Evolutionary conservation across 352 stramenopile species (phyloP).

Genomic region (Phytophthora crassamura): DNA sequence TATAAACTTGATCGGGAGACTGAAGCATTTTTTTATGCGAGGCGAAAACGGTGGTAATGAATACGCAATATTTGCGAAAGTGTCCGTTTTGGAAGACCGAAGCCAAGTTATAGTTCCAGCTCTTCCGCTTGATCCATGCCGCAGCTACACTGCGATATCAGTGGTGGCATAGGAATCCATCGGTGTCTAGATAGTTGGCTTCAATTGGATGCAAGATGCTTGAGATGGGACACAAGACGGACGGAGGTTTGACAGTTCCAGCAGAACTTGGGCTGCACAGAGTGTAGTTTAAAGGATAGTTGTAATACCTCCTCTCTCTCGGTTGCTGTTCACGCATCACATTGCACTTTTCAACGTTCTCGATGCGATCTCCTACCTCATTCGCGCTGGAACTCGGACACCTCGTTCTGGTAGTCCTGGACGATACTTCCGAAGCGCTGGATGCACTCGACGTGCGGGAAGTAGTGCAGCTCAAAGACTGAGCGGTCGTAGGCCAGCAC

Average conservation of each 20-base stretch:
- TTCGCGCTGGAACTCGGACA: constrained; percentile 22
- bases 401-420: constrained; percentile 74
- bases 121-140: background rate
- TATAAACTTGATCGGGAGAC: constrained; percentile 3
- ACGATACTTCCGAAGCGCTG: constrained; percentile 82
- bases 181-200: too few relatives aligned
- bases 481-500: constrained; percentile 59
- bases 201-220: too few relatives aligned
- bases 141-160: background rate
- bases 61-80: background rate
- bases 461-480: constrained; percentile 68
- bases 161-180: too few relatives aligned
- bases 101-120: too few relatives aligned
- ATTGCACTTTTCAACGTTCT: background rate
- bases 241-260: too few relatives aligned
- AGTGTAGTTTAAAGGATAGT: too few relatives aligned
- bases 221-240: too few relatives aligned
- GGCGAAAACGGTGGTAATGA: background rate
- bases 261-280: too few relatives aligned
- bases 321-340: too few relatives aligned
- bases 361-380: background rate
- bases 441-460: constrained; percentile 81
- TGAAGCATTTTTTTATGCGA: constrained; percentile 1
- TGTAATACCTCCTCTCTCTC: too few relatives aligned
- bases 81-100: too few relatives aligned